Evolutionary conservation across 179 eudicot genomes (phyloP), one percentile per base, ranked within the genome.

Genomic region (Carnegiea gigantea): DNA sequence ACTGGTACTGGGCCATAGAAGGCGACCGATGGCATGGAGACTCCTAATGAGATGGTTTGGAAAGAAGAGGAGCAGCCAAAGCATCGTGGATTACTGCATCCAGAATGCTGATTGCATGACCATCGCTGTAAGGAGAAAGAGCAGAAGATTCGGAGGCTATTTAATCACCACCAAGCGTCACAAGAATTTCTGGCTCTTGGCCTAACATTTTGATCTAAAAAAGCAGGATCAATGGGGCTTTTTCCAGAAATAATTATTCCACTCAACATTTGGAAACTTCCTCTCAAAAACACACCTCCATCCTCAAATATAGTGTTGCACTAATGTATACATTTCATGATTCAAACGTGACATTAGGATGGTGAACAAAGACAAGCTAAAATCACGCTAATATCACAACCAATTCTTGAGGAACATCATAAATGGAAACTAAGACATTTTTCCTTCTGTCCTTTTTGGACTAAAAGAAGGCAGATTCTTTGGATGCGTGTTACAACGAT

Each of bases 131-230:
- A 93, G 98, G 82, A 85, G 92, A 75, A 93, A 93, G 83, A 88
- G 90, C 89, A 90, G 76, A 70, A 89, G 91, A 85, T 80, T 88
- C 40, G 98, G 97, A n/a, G 98, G 96, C 40, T 93, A 92, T 81
- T 80, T 89, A 75, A 93, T 93, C 70, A 93, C 96, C 75, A 93
- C 98, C 11, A 93, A 92, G 83, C 86, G 94, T 40, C 98, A 93
- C 83, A 93, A 92, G 85, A 89, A 92, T 20, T 94, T 93, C 78
- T 93, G 98, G 98, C 93, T 90, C 79, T 87, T 91, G 83, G 95
- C 95, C 79, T 91, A 88, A 83, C 71, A 59, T 76, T 43, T 23
- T 24, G 20, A 33, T 48, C 12, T 5, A 28, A 30, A 44, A 36
- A n/a, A 77, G 70, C 65, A 30, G 78, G 78, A 70, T 77, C 49